Percentiles rank a stretch among this genome's conserved stretches.
Evolutionary conservation across 768 basidiomycete species (phyloP).

Genomic region (Mycena venus): DNA sequence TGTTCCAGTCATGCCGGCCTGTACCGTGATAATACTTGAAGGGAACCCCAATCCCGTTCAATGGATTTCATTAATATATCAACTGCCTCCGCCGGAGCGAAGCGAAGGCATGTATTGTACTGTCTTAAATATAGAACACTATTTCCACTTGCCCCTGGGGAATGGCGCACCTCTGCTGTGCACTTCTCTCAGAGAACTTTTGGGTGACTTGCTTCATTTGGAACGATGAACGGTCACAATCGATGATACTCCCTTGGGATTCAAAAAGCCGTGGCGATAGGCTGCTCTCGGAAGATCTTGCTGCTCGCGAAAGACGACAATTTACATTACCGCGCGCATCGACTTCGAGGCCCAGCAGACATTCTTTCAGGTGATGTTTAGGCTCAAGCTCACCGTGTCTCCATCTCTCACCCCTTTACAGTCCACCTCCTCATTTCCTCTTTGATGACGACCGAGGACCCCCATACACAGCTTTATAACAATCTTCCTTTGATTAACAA

Average conservation of each 20-base stretch:
- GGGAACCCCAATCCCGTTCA: too few species aligned
- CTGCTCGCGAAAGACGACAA: neutral
- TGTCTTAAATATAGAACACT: too few species aligned
- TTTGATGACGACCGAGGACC: neutral
- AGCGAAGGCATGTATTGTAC: too few species aligned
- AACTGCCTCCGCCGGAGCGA: too few species aligned
- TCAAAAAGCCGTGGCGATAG: neutral
- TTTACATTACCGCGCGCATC: neutral
- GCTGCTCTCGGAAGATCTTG: neutral
- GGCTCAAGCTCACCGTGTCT: neutral
- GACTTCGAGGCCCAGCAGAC: neutral
- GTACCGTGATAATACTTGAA: too few species aligned
- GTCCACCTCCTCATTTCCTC: neutral
- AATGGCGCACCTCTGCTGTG: neutral
- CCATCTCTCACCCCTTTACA: neutral
- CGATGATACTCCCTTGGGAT: neutral
- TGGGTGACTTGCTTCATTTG: neutral
- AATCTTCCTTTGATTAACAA: constrained; percentile 17
- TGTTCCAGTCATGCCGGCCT: too few species aligned
- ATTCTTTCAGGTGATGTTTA: neutral
- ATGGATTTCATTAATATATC: too few species aligned
- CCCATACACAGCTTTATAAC: constrained; percentile 17
- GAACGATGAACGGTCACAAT: neutral
- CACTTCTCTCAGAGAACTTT: neutral
- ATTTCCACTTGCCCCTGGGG: neutral